Evolutionary conservation across 768 basidiomycete species (phyloP).

Genomic region (Dentipellis sp.): DNA sequence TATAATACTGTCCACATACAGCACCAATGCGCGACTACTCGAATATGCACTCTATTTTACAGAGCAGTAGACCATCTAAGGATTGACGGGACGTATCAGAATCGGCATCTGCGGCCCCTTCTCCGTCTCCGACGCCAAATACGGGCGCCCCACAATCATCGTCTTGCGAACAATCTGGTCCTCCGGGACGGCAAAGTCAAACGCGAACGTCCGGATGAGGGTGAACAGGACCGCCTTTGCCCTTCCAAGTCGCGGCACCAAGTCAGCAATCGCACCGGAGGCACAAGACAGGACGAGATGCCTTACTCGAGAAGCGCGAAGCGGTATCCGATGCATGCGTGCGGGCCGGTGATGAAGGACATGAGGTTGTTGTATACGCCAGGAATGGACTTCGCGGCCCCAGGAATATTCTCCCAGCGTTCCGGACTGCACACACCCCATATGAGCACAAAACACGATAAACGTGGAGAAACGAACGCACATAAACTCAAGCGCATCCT

Average conservation of each 20-base stretch:
- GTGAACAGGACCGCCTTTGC: conserved; percentile 17
- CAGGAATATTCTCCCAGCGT: conserved; percentile 13
- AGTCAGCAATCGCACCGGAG: neutral
- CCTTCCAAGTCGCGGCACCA: conserved; percentile 2
- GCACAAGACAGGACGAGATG: conserved; percentile 1
- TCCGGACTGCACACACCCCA: conserved; percentile 7
- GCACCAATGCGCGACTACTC: too few relatives aligned
- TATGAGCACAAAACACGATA: neutral
- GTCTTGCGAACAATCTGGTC: conserved; percentile 3
- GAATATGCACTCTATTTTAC: too few relatives aligned
- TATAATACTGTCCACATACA: too few relatives aligned
- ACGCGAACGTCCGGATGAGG: conserved; percentile 17
- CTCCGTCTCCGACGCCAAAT: neutral
- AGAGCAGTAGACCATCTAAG: too few relatives aligned
- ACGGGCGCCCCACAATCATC: conserved; percentile 10
- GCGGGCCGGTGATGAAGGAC: conserved; percentile 10
- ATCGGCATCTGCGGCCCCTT: conserved; percentile 13
- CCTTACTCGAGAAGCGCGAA: conserved; percentile 12
- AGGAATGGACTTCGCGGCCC: conserved; percentile 2
- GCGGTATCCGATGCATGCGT: conserved; percentile 14
- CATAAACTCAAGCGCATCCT: conserved; percentile 17
- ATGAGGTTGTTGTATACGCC: conserved; percentile 11
- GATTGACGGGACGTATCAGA: conserved; percentile 3
- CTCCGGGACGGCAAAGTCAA: conserved; percentile 7
- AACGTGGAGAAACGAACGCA: conserved; percentile 6